phyloP scores from a whole-genome alignment of 1,284 basidiomycete species.

The Cutaneotrichosporon sp. region DNA sequence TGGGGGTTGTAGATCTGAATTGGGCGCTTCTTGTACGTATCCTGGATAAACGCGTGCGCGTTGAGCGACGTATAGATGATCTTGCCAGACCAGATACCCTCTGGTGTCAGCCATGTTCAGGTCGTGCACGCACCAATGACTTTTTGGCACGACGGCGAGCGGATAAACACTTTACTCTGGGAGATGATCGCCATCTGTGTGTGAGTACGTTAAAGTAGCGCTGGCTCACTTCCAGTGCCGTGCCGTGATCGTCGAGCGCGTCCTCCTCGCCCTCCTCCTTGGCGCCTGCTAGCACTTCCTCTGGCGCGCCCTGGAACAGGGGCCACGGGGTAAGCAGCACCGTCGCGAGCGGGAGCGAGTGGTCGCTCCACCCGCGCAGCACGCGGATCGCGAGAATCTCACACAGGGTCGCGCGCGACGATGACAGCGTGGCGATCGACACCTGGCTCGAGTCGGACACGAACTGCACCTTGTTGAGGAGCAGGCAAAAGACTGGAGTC shows the following conservation, averaged over 20 bases:
- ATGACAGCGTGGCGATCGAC: constrained; percentile 58
- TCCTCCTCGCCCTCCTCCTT: constrained; percentile 62
- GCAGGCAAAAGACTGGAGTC: constrained; percentile 68
- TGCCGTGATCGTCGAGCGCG: constrained; percentile 71
- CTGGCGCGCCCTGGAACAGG: constrained; percentile 75
- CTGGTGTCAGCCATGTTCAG: constrained; percentile 21
- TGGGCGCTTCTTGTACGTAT: constrained; percentile 89
- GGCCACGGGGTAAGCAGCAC: constrained; percentile 82
- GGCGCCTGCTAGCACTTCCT: constrained; percentile 58
- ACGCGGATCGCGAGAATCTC: constrained; percentile 81
- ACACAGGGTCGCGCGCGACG: constrained; percentile 71
- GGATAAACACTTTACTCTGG: constrained; percentile 77
- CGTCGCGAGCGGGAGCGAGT: constrained; percentile 68
- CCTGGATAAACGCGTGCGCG: constrained; percentile 75
- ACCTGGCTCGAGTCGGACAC: constrained; percentile 60
- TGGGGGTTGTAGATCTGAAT: constrained; percentile 92
- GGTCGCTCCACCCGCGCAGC: constrained; percentile 69
- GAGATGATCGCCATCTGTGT: constrained; percentile 70
- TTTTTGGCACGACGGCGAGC: constrained; percentile 76
- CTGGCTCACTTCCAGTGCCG: constrained; percentile 64
- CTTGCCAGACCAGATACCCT: constrained; percentile 58
- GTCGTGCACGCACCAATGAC: constrained; percentile 57
- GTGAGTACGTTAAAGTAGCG: neutral
- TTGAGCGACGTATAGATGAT: constrained; percentile 85
- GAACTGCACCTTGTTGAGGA: constrained; percentile 84